Percentiles rank a stretch among this genome's conserved stretches.
These are phyloP conservation scores for Quercus robur DNA, from an alignment of 306 rosid genomes.

Conservation along the genomic window DNA sequence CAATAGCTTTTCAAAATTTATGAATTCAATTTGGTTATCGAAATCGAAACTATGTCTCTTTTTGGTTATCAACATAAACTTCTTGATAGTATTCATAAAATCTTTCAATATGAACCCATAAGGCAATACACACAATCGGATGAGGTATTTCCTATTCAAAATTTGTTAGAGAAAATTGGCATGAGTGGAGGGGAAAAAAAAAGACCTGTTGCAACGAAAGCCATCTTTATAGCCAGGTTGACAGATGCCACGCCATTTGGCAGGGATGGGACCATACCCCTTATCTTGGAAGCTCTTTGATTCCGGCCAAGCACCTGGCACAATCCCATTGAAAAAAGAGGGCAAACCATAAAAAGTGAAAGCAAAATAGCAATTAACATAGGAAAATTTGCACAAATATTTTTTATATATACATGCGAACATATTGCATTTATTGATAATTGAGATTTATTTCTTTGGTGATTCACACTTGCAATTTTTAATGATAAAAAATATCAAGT, in stretches of 20 bases:
- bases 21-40: no score
- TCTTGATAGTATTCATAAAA: no score
- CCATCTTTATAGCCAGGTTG: slow-evolving; percentile 25
- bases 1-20: no score
- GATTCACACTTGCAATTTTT: not conserved
- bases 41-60: no score
- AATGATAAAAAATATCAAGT: not conserved
- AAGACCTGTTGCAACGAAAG: slow-evolving; percentile 54
- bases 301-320: slow-evolving; percentile 75
- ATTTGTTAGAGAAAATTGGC: not conserved
- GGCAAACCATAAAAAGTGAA: not conserved
- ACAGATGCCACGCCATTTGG: slow-evolving; percentile 67
- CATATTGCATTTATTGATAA: not conserved
- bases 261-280: slow-evolving; percentile 60
- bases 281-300: slow-evolving; percentile 59
- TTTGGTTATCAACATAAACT: no score
- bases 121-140: not conserved
- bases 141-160: not conserved
- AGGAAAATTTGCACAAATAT: not conserved
- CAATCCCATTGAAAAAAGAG: not conserved
- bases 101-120: not conserved
- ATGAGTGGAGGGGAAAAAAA: not conserved
- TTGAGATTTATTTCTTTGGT: not conserved
- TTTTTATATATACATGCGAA: not conserved
- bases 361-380: not conserved